These are phyloP conservation scores for Hyphopichia wangnamkhiaoensis DNA, from an alignment of 1,139 yeast species.

Conservation along the genomic window DNA sequence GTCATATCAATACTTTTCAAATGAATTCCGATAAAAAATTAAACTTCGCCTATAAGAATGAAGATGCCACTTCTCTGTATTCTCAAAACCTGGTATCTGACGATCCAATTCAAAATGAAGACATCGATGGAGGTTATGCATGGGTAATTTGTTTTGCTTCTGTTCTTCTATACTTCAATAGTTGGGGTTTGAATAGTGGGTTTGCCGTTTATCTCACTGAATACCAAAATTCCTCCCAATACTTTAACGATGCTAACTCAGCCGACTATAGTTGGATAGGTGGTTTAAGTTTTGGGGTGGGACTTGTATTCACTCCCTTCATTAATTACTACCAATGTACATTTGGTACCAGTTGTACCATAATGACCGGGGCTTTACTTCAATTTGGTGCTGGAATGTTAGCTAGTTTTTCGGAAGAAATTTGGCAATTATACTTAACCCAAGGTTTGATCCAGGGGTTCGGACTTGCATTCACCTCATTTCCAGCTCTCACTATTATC, in stretches of 20 bases:
- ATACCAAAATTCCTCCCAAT: conserved; percentile 35
- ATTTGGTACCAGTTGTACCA: conserved; percentile 39
- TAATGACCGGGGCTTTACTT: conserved; percentile 44
- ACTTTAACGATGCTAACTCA: conserved; percentile 41
- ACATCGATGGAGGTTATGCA: conserved; percentile 49
- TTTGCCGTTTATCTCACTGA: conserved; percentile 52
- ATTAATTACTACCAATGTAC: conserved; percentile 40
- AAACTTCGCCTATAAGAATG: too few species aligned
- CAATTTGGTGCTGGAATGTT: conserved; percentile 54
- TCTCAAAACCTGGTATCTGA: too few species aligned
- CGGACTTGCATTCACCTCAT: conserved; percentile 26
- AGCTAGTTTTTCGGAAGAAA: conserved; percentile 51
- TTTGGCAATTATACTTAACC: conserved; percentile 36
- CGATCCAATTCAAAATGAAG: conserved; percentile 5
- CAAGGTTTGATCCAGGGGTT: conserved; percentile 31
- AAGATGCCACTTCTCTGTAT: too few species aligned
- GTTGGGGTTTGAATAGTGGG: conserved; percentile 58
- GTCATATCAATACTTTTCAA: too few species aligned
- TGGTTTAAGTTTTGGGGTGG: conserved; percentile 43
- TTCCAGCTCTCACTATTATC: conserved; percentile 42
- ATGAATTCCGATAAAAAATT: too few species aligned
- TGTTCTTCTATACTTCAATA: conserved; percentile 42
- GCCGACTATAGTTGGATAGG: conserved; percentile 43
- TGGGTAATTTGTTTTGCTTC: conserved; percentile 47
- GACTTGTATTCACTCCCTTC: conserved; percentile 36